Evolutionary conservation across 352 stramenopile genomes (phyloP).

Genomic region (Phytophthora megakarya): DNA sequence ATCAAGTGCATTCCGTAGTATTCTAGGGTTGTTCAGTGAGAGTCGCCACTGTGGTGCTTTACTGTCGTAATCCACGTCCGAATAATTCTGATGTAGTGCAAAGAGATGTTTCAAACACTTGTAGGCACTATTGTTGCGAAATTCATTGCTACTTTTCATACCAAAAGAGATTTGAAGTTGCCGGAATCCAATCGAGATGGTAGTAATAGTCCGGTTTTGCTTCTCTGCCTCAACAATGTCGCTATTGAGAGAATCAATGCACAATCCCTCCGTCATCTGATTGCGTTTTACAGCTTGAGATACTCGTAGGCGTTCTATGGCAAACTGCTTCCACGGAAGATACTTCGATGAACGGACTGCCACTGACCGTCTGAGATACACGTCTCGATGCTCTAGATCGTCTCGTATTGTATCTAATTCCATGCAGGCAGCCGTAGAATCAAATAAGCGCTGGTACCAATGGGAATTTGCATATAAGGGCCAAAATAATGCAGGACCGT

Average conservation of each 20-base stretch:
- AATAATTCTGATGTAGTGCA: constrained; percentile 1
- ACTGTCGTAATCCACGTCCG: background rate
- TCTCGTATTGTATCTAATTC: constrained; percentile 2
- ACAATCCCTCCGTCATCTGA: constrained; percentile 13
- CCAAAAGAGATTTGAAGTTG: constrained; percentile 44
- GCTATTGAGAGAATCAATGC: constrained; percentile 4
- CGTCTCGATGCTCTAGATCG: constrained; percentile 4
- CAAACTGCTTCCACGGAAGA: constrained; percentile 65
- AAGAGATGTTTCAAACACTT: constrained; percentile 26
- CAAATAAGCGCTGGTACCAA: constrained; percentile 21
- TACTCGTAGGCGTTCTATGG: constrained; percentile 51
- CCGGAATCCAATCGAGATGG: constrained; percentile 19
- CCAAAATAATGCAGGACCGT: constrained; percentile 30
- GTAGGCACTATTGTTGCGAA: background rate
- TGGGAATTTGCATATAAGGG: constrained; percentile 12
- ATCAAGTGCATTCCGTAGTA: constrained; percentile 13
- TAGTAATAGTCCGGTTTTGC: constrained; percentile 33
- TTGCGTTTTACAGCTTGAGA: constrained; percentile 36
- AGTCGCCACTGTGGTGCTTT: constrained; percentile 11
- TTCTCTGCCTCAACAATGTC: constrained; percentile 23
- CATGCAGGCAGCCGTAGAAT: constrained; percentile 12
- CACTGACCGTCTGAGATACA: background rate
- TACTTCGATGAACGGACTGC: constrained; percentile 47
- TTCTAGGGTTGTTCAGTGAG: constrained; percentile 19
- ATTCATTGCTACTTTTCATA: constrained; percentile 2